phyloP scores from a whole-genome alignment of 805 yeast genomes.

The Komagataella pseudopastoris region DNA sequence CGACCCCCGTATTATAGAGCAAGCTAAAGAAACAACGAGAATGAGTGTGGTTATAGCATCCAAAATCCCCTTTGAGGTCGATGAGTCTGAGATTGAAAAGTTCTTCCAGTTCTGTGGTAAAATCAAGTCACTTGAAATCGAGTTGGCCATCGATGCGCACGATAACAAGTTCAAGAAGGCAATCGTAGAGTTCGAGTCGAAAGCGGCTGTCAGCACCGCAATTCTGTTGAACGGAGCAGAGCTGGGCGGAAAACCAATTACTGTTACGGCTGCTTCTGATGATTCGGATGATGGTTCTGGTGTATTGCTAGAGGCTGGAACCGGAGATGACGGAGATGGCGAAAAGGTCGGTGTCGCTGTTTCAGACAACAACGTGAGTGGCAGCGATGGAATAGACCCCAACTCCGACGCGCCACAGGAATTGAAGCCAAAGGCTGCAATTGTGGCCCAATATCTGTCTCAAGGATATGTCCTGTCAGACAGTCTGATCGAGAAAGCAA shows the following conservation, averaged over 20 bases:
- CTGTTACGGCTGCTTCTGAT: conserved; percentile 17
- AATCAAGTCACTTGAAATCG: conserved; percentile 20
- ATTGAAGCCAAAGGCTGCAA: conserved; percentile 61
- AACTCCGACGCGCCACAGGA: conserved; percentile 54
- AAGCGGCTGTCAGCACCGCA: conserved; percentile 60
- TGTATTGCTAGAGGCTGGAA: conserved; percentile 3
- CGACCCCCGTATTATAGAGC: background rate
- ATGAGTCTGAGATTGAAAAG: conserved; percentile 39
- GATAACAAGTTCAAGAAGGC: conserved; percentile 15
- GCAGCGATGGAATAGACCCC: conserved; percentile 4
- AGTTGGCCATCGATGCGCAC: conserved; percentile 16
- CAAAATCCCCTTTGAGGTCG: conserved; percentile 35
- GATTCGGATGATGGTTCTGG: background rate
- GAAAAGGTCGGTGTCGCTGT: conserved; percentile 2
- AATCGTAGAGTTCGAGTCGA: conserved; percentile 38
- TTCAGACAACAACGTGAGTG: background rate
- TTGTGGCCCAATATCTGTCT: conserved; percentile 63
- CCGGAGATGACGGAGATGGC: conserved; percentile 5
- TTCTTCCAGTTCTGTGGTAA: conserved; percentile 71
- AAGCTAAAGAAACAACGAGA: background rate
- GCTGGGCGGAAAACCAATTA: conserved; percentile 43
- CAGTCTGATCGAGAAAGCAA: conserved; percentile 42
- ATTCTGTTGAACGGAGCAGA: conserved; percentile 61
- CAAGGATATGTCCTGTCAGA: conserved; percentile 65
- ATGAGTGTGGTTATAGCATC: conserved; percentile 32